Base-by-base conservation (phyloP, 192 early-diverging fungal genomes). In the Umbelopsis sp. region DNA sequence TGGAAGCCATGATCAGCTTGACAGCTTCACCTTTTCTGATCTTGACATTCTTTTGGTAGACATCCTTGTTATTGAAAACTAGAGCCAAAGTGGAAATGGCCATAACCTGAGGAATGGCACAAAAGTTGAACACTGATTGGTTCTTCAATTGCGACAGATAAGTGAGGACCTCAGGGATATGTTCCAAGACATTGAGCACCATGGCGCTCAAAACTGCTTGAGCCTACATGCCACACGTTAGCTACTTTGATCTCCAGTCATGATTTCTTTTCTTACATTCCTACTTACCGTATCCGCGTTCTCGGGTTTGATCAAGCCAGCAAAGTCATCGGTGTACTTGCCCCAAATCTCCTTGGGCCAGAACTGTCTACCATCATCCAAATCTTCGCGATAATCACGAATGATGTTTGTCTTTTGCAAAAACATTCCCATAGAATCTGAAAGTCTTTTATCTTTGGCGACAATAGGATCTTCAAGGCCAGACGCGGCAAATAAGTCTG, bases 41-140 rank as follows among this genome's bases (percentile, higher is more conserved):
- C 83, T 99, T 99, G 69, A 94, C 91, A 41, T 90, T 90, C 53
- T 80, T 82, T 3, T 88, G 85, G 71, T 93, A 97, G 16, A 98
- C 79, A 44, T 82, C 78, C 49, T 88, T 77, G 79, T 97, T 97
- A 81, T 95, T 93, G 78, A 92, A 97, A 61, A 96, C 91, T 58
- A 94, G 68, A 25, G 87, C 83, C 20, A 99, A 78, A 2, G 96
- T 93, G 27, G 98, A 91, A 73, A 99, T 94, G 13, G 98, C 98
- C 98, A 98, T 98, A 18, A 97, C 91, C 85, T 99, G 97, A n/a
- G 98, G 98, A 68, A 99, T 99, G 15, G 98, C 98, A 74, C 93
- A 94, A 77, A 98, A 98, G 71, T 88, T 90, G 79, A 98, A 95
- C 47, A 95, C 89, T 1, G 89, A 87, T 23, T 87, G 90, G 67